These are phyloP conservation scores for Aaosphaeria arxii DNA, from an alignment of 2,329 filamentous ascomycete genomes.

Conservation along the genomic window DNA sequence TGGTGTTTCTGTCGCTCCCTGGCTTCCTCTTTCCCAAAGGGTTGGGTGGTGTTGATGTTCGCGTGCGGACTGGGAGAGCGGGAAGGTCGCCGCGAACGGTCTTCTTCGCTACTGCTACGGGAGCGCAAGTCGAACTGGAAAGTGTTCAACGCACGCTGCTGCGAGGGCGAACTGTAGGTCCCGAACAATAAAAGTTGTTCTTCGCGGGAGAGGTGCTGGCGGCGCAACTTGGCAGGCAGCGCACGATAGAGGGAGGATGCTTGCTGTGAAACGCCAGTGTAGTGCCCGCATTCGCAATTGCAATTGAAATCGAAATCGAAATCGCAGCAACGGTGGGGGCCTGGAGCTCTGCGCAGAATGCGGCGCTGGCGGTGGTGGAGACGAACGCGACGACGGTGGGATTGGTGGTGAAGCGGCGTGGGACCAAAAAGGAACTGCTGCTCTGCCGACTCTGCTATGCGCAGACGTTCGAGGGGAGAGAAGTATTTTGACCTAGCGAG, in stretches of 20 bases:
- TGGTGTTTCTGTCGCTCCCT: no score
- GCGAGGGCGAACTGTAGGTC: slow-evolving; percentile 32
- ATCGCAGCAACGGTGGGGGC: slow-evolving; percentile 7
- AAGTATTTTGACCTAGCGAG: slow-evolving; percentile 61
- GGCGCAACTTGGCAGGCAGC: slow-evolving; percentile 70
- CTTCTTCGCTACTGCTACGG: no score
- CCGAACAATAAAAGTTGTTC: slow-evolving; percentile 64
- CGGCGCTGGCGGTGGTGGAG: slow-evolving; percentile 5
- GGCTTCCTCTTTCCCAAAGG: no score
- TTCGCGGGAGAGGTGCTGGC: slow-evolving; percentile 67
- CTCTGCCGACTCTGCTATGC: slow-evolving; percentile 56
- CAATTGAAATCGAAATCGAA: no score
- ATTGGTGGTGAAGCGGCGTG: slow-evolving; percentile 11
- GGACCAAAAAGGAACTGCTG: slow-evolving; percentile 4
- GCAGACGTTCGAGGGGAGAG: slow-evolving; percentile 67
- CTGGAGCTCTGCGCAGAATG: slow-evolving; percentile 16
- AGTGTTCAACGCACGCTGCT: no score
- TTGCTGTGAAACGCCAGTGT: slow-evolving; percentile 32
- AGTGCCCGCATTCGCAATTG: no score
- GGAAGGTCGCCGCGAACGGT: no score
- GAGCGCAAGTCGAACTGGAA: no score
- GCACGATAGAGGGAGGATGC: slow-evolving; percentile 68
- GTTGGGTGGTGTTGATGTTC: no score
- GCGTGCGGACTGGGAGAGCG: no score
- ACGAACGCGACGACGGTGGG: slow-evolving; percentile 15